phyloP scores from a whole-genome alignment of 345 rosid species.

The Rubroshorea leprosula region DNA sequence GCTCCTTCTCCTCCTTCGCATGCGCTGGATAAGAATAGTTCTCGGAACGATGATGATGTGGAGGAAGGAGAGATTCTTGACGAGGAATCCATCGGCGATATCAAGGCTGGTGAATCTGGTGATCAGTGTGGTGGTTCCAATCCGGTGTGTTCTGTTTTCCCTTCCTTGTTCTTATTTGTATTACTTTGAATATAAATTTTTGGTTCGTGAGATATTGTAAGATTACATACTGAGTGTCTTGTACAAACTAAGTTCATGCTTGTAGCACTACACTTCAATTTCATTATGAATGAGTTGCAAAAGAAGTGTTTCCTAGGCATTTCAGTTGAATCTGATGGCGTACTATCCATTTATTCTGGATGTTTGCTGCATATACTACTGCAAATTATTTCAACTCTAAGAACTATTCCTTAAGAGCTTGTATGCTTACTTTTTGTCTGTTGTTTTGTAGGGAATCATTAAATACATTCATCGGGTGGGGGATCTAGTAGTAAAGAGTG shows the following conservation, averaged over 20 bases:
- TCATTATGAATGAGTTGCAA: constrained; percentile 51
- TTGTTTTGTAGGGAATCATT: constrained; percentile 33
- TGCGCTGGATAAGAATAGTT: constrained; percentile 14
- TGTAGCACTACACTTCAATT: constrained; percentile 35
- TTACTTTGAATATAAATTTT: constrained; percentile 25
- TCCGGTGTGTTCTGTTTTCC: constrained; percentile 67
- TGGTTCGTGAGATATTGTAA: constrained; percentile 47
- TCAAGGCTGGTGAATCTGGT: constrained; percentile 28
- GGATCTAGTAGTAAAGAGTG: constrained; percentile 13
- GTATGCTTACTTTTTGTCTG: constrained; percentile 13
- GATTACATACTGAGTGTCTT: constrained; percentile 47
- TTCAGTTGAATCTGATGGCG: constrained; percentile 72
- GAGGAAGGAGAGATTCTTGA: constrained; percentile 99
- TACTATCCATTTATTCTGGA: constrained; percentile 37
- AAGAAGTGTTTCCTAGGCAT: constrained; percentile 53
- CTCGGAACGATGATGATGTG: constrained; percentile 54
- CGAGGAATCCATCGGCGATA: constrained; percentile 35
- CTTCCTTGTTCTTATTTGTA: constrained; percentile 1
- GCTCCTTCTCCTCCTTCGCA: constrained; percentile 22
- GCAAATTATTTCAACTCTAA: constrained; percentile 5
- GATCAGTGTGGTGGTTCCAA: constrained; percentile 23
- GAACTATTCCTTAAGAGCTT: constrained; percentile 7
- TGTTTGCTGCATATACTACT: constrained; percentile 12
- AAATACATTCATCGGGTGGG: constrained; percentile 12
- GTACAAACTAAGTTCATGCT: constrained; percentile 56